Evolutionary conservation across 441 rosid species (phyloP).

Genomic region (Theobroma grandiflorum): DNA sequence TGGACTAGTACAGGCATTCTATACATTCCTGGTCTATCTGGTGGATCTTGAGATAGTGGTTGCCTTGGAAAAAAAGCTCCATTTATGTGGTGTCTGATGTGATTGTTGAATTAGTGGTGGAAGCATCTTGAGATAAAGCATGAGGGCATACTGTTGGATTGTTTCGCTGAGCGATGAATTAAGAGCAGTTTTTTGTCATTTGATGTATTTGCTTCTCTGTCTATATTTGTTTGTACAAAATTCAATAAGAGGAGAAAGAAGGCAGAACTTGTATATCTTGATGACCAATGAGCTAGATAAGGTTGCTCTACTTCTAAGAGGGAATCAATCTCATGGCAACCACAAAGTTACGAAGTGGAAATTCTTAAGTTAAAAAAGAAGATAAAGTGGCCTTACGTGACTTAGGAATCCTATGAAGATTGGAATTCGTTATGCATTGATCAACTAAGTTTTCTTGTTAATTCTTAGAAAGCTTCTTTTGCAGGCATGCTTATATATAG

Average conservation of each 20-base stretch:
- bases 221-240: not conserved
- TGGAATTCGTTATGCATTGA: not conserved
- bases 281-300: not conserved
- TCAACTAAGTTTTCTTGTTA: not conserved
- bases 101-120: not conserved
- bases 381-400: not conserved
- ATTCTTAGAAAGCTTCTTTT: not conserved
- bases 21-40: not conserved
- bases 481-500: slow-evolving; percentile 8
- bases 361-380: not conserved
- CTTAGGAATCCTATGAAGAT: not conserved
- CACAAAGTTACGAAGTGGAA: not conserved
- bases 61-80: not conserved
- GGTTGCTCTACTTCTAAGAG: not conserved
- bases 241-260: slow-evolving; percentile 10
- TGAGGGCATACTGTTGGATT: not conserved
- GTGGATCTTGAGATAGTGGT: not conserved
- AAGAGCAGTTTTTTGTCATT: not conserved
- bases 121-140: slow-evolving; percentile 1
- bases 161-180: not conserved
- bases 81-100: not conserved
- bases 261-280: not conserved
- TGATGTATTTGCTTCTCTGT: not conserved
- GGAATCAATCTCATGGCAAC: not conserved
- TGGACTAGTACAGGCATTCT: not conserved